Percentiles rank a stretch among this genome's conserved stretches.
Conservation (phyloP, 768 basidiomycete species). For the Suillus clintonianus region DNA sequence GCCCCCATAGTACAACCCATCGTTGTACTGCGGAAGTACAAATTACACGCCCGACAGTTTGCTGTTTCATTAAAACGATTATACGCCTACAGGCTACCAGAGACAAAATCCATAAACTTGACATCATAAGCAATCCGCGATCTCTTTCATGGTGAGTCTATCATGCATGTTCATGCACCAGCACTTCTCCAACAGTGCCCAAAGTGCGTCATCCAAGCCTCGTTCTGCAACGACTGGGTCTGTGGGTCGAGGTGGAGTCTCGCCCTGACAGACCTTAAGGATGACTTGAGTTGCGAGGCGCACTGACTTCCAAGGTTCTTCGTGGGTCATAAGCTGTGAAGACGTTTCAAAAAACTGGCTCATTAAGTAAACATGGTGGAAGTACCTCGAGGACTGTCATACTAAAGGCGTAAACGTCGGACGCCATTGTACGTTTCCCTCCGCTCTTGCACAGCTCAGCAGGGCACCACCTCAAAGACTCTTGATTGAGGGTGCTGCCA, state of each 20-base stretch:
- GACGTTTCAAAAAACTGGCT: background rate
- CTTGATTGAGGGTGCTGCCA: slow-evolving; percentile 13
- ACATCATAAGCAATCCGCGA: slow-evolving; percentile 13
- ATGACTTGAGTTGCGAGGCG: slow-evolving; percentile 54
- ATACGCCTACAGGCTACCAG: background rate
- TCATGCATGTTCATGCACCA: slow-evolving; percentile 39
- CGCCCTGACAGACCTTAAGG: slow-evolving; percentile 41
- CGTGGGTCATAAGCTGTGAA: slow-evolving; percentile 50
- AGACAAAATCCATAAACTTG: background rate
- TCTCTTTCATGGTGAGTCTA: slow-evolving; percentile 43
- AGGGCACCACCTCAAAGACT: slow-evolving; percentile 49
- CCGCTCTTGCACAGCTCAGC: slow-evolving; percentile 54
- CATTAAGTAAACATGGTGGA: background rate
- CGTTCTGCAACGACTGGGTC: slow-evolving; percentile 36
- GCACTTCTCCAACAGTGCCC: slow-evolving; percentile 44
- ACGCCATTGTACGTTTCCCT: slow-evolving; percentile 45
- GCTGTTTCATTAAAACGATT: background rate
- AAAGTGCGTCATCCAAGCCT: slow-evolving; percentile 49
- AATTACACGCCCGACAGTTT: background rate
- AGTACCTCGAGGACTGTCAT: slow-evolving; percentile 61
- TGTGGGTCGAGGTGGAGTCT: slow-evolving; percentile 43
- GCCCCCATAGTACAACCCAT: background rate
- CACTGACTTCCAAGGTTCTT: slow-evolving; percentile 51
- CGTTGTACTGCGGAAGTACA: background rate
- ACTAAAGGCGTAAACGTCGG: slow-evolving; percentile 56